phyloP scores from a whole-genome alignment of 176 grass and related monocot species.

The Ampelocalamus luodianensis region DNA sequence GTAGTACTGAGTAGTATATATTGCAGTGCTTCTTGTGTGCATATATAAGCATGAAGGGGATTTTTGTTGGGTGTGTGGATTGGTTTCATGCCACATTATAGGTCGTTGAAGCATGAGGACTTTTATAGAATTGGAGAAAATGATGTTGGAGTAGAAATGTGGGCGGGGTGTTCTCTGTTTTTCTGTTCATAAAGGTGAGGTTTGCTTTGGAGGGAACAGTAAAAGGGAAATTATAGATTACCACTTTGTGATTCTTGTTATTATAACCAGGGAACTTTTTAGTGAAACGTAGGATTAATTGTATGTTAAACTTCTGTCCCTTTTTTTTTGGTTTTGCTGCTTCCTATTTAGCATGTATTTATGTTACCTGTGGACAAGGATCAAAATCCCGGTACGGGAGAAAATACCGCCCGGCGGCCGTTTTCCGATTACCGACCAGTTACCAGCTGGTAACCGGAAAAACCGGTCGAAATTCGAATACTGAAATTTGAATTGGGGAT shows the following conservation, averaged over 20 bases:
- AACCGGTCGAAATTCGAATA: too few species aligned
- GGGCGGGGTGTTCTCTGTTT: neutral
- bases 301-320: neutral
- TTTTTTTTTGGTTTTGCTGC: too few species aligned
- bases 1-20: neutral
- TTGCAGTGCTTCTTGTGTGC: too few species aligned
- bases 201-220: neutral
- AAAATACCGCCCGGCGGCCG: too few species aligned
- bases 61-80: neutral
- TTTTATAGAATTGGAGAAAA: neutral
- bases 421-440: too few species aligned
- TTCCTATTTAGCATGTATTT: neutral
- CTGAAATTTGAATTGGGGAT: too few species aligned
- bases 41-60: neutral
- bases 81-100: neutral
- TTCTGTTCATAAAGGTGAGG: neutral
- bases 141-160: neutral
- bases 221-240: neutral
- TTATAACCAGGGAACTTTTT: neutral
- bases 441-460: too few species aligned
- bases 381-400: too few species aligned
- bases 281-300: neutral
- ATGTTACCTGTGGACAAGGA: neutral
- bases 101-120: neutral
- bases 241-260: neutral